Evolutionary conservation across 768 basidiomycete genomes (phyloP).

Genomic region (Lactifluus echinatus): DNA sequence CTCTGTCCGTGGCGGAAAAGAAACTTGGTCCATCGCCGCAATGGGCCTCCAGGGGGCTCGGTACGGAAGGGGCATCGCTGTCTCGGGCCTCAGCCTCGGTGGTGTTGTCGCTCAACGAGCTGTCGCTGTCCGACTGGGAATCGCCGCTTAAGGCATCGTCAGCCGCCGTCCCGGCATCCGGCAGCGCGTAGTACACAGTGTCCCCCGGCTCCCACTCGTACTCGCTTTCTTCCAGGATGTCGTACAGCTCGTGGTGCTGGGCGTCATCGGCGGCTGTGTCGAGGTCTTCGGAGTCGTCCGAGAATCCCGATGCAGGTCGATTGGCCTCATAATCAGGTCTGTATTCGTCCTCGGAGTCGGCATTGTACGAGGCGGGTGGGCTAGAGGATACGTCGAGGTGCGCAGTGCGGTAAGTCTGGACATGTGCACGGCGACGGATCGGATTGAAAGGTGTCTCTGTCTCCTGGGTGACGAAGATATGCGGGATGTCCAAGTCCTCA

Average conservation of each 20-base stretch:
- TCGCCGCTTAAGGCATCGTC: background rate
- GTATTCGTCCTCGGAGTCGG: background rate
- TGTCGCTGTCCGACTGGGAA: background rate
- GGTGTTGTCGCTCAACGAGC: background rate
- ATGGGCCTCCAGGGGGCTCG: background rate
- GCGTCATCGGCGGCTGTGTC: background rate
- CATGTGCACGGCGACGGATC: background rate
- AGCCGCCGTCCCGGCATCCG: background rate
- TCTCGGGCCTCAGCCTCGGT: background rate
- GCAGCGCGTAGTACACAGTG: background rate
- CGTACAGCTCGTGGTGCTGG: background rate
- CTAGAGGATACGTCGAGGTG: background rate
- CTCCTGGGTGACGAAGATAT: background rate
- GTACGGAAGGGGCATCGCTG: background rate
- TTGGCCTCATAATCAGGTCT: background rate
- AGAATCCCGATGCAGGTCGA: background rate
- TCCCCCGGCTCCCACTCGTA: background rate
- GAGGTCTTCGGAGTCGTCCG: background rate
- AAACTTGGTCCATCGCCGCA: background rate
- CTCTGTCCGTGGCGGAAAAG: background rate
- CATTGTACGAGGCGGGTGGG: background rate
- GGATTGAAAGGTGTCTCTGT: background rate
- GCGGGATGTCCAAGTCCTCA: background rate
- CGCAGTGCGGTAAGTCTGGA: background rate
- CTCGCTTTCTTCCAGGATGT: conserved; percentile 6